Evolutionary conservation across 1,284 basidiomycete species (phyloP), one percentile per base, ranked within the genome.

Genomic region (Farysia itapuensis): DNA sequence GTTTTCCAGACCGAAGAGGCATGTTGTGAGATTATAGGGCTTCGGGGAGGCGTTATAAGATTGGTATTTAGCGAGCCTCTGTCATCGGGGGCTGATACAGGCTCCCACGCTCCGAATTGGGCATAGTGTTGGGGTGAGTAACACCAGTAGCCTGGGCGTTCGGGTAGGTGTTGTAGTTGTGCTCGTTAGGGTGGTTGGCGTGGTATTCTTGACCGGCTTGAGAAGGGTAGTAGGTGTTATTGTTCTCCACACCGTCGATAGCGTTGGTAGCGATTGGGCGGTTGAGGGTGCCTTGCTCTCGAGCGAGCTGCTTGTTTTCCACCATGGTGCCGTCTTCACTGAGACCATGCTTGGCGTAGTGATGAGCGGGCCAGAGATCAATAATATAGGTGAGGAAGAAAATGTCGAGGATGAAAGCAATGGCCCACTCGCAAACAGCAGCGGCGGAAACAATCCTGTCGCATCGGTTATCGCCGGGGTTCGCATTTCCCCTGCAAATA

Each of bases 371-470:
- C 50, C 50, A 66, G 12, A 79, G 60, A 40, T 79, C 78, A 40
- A 77, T 64, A 12, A 70, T 44, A 42, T 77, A 67, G n/a, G 77
- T 74, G 23, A 70, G 35, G 52, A 77, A 67, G 67, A 75, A 78
- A 42, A 80, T 78, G 35, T 71, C 53, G 13, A 79, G 64, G 39
- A 79, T 54, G 68, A 81, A 79, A 2, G 77, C 64, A 12, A 64
- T 51, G 2, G 57, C 39, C 69, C 65, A 70, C 37, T 71, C 69
- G 39, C 52, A 68, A 0, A 78, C 77, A 0, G 79, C 81, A 0
- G 80, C 79, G 0, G 73, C 79, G 0, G 77, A 78, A 11, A 79
- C 78, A 44, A 81, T 64, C 2, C 54, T 43, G 56, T 81, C 75
- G 67, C 81, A 81, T n/a, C 63, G 39, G 4, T 63, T 31, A 52